These are phyloP conservation scores for Clitopilus hobsonii DNA, from an alignment of 768 basidiomycete species.

Conservation along the genomic window DNA sequence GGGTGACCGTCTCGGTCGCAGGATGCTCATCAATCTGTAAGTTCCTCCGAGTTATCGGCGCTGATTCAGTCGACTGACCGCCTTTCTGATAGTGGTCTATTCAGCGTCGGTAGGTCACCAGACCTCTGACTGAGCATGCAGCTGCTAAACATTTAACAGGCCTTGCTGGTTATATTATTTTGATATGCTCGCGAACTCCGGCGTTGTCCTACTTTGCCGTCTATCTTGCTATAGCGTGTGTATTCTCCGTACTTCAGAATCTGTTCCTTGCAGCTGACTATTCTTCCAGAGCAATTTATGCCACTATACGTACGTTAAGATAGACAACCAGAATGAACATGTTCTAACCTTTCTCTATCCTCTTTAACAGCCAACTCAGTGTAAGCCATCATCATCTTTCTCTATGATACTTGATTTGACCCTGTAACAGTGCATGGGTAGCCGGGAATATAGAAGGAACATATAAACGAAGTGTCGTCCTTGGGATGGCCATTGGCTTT, in stretches of 20 bases:
- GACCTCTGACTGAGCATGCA: not conserved
- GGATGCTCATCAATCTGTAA: constrained; percentile 60
- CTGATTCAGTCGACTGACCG: not conserved
- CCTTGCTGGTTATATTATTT: constrained; percentile 60
- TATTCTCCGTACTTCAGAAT: not conserved
- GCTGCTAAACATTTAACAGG: constrained; percentile 20
- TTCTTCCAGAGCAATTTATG: constrained; percentile 38
- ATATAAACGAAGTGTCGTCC: constrained; percentile 66
- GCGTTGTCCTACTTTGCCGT: constrained; percentile 70
- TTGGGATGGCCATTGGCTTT: constrained; percentile 67
- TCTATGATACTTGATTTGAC: too few species aligned
- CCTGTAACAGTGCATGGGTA: constrained; percentile 72
- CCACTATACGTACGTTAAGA: constrained; percentile 50
- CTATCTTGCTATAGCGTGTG: constrained; percentile 60
- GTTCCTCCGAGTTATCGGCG: constrained; percentile 11
- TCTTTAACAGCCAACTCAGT: constrained; percentile 39
- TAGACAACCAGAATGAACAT: too few species aligned
- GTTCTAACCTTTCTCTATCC: not conserved
- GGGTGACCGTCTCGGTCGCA: constrained; percentile 54
- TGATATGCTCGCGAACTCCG: constrained; percentile 55
- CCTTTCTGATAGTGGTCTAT: constrained; percentile 17
- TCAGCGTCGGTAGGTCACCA: constrained; percentile 19
- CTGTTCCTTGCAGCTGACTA: not conserved
- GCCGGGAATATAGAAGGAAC: constrained; percentile 70
- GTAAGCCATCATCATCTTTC: constrained; percentile 23